Percentiles rank a stretch among this genome's conserved stretches.
These are phyloP conservation scores for Geranium rotundifolium DNA, from an alignment of 345 rosid genomes.

Conservation along the genomic window DNA sequence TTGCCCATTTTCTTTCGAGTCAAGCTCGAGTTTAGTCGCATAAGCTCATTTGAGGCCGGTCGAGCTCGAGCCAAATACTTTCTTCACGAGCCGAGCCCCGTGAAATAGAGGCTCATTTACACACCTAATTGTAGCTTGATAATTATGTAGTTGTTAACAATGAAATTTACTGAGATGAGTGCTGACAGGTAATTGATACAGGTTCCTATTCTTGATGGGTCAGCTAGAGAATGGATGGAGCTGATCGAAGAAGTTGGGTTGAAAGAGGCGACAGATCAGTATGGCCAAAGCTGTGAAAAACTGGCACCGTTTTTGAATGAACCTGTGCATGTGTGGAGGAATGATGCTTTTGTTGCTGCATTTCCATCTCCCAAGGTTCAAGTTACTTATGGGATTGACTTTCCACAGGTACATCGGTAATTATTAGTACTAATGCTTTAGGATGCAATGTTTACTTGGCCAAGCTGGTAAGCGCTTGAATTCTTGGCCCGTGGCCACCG, in stretches of 20 bases:
- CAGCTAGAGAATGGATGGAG: slow-evolving; percentile 67
- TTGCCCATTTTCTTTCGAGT: too few relatives aligned
- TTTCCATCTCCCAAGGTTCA: slow-evolving; percentile 54
- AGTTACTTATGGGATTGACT: slow-evolving; percentile 68
- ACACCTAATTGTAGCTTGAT: too few relatives aligned
- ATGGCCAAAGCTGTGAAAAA: slow-evolving; percentile 36
- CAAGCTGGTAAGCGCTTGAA: too few relatives aligned
- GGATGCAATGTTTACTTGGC: neutral
- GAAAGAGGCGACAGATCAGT: slow-evolving; percentile 35
- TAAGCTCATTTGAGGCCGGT: too few relatives aligned
- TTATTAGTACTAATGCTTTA: neutral
- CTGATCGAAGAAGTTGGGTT: slow-evolving; percentile 52
- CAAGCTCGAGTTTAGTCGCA: too few relatives aligned
- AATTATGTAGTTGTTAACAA: too few relatives aligned
- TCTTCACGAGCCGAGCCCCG: too few relatives aligned
- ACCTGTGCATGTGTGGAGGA: slow-evolving; percentile 40
- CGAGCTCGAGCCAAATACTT: too few relatives aligned
- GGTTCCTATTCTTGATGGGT: slow-evolving; percentile 89
- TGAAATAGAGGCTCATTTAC: too few relatives aligned
- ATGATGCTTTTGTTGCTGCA: slow-evolving; percentile 59
- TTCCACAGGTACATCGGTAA: slow-evolving; percentile 41
- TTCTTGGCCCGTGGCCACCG: too few relatives aligned
- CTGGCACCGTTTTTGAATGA: slow-evolving; percentile 51
- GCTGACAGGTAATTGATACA: slow-evolving; percentile 2
- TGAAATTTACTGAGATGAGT: too few relatives aligned